These are phyloP conservation scores for Skeletonema grethae DNA, from an alignment of 108 stramenopile species.

Conservation along the genomic window DNA sequence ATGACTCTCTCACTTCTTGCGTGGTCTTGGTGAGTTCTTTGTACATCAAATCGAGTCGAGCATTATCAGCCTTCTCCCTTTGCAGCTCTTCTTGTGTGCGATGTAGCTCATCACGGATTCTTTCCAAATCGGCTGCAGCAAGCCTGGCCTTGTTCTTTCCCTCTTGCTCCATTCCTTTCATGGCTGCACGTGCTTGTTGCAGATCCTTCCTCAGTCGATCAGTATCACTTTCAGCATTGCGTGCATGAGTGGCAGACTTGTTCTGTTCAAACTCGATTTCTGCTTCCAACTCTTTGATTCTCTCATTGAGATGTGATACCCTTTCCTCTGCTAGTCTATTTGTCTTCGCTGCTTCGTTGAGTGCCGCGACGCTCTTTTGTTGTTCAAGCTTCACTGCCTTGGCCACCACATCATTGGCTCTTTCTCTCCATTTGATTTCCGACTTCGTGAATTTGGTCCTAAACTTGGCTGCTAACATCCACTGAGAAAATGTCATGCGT, in stretches of 20 bases:
- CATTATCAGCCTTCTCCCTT: neutral
- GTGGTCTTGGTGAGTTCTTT: neutral
- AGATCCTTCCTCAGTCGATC: slow-evolving; percentile 8
- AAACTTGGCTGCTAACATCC: slow-evolving; percentile 17
- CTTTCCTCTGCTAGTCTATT: slow-evolving; percentile 2
- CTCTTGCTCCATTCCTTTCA: slow-evolving; percentile 5
- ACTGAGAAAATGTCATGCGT: slow-evolving; percentile 26
- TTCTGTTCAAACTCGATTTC: slow-evolving; percentile 12
- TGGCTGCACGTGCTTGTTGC: neutral
- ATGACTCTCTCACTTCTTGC: slow-evolving; percentile 12
- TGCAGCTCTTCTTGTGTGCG: neutral
- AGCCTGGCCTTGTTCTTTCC: neutral
- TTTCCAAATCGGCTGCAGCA: slow-evolving; percentile 11
- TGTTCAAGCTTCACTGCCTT: slow-evolving; percentile 8
- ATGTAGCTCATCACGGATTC: slow-evolving; percentile 15
- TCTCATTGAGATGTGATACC: slow-evolving; percentile 2
- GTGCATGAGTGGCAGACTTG: neutral
- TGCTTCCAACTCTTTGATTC: slow-evolving; percentile 11
- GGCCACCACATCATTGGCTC: slow-evolving; percentile 26
- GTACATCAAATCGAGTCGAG: neutral
- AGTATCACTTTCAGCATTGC: neutral
- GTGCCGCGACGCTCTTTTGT: neutral
- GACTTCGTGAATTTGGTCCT: slow-evolving; percentile 7
- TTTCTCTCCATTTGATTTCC: slow-evolving; percentile 15
- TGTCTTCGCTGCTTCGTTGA: neutral